Evolutionary conservation across 495 filamentous ascomycete species (phyloP), one percentile per base, ranked within the genome.

Genomic region (Tuber calosporum): DNA sequence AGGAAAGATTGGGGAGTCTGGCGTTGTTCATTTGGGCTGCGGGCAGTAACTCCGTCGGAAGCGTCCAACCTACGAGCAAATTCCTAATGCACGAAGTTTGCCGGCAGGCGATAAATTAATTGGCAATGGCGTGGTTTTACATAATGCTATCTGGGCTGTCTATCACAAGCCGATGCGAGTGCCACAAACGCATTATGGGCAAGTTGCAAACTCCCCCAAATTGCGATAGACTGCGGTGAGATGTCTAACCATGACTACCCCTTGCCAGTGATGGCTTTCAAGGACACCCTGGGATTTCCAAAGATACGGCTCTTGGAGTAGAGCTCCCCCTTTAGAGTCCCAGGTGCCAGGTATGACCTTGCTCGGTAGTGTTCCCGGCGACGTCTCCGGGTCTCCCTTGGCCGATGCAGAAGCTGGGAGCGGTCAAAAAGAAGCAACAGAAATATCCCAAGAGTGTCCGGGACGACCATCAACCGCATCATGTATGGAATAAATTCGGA

Each of bases 101-200:
- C 53, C 53, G 53, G 13, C 53, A 62, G 53, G 53, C 26, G 53
- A 30, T 62, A 62, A 34, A 62, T 62, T 62, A 30, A 62, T 62
- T 62, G 53, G 26, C 53, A 62, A 62, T 62, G 53, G 53, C 53
- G 26, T 34, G n/a, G 53, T 34, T 62, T 62, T 62, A 62, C 53
- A 62, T 62, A 17, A 62, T 62, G 53, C 34, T 62, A 62, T 62
- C 53, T 26, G 13, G 53, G 53, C 26, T 34, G 26, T 62, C 53
- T 19, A 62, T 62, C 53, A 62, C 53, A 62, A 34, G 53, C 53
- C 7, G 11, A 17, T 62, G 34, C 5, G 4, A 3, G 53, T 30
- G 11, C 4, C 53, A 62, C 26, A 62, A 62, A 62, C 19, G 5
- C 26, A 62, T 62, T 62, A 34, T 62, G 26, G 26, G 34, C 53